Base-by-base conservation (phyloP, 768 basidiomycete genomes). In the Termitomyces heimii region DNA sequence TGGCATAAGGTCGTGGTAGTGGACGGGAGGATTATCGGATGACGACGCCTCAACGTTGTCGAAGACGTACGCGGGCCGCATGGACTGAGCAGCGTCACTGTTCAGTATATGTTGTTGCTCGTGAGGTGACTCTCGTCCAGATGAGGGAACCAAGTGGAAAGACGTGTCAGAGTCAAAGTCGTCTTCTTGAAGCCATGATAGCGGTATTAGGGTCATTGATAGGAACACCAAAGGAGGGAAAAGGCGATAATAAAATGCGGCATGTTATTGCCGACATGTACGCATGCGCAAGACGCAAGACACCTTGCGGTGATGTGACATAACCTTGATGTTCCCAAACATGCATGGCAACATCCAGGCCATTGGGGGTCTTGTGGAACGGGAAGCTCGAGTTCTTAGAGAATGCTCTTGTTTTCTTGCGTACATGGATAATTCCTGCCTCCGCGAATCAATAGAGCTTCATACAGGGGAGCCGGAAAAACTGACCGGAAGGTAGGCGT, bases 121-220 rank as follows among this genome's bases (percentile, higher is more conserved):
- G 60, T 61, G 50, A 16, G 58, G 57, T 18, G 57, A 59, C 31
- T 54, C 29, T 53, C 53, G 37, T 24, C 58, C 46, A 37, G 54
- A 57, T 7, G 54, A 22, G 14, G 45, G 26, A 13, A 46, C 32
- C 44, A 54, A 43, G 14, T 52, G 43, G 45, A 54, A 59, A 40
- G 59, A 48, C 14, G 63, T 43, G 14, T 64, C 60, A 34, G 62
- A 64, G 52, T 65, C 64, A 31, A 65, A 54, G 2, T 65, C 66
- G 40, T 65, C 64, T 50, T 64, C 56, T 31, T 65, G 60, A 28
- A 62, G 52, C 65, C 70, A 68, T 42, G 66, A 55, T 52, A 57
- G 40, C 12, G 61, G 56, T 51, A 57, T 37, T 26, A 53, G 46
- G 40, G 57, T 10, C 62, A 63, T 65, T 46, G 57, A 58, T 56